Conservation (phyloP, 306 rosid species). For the Datisca glomerata region DNA sequence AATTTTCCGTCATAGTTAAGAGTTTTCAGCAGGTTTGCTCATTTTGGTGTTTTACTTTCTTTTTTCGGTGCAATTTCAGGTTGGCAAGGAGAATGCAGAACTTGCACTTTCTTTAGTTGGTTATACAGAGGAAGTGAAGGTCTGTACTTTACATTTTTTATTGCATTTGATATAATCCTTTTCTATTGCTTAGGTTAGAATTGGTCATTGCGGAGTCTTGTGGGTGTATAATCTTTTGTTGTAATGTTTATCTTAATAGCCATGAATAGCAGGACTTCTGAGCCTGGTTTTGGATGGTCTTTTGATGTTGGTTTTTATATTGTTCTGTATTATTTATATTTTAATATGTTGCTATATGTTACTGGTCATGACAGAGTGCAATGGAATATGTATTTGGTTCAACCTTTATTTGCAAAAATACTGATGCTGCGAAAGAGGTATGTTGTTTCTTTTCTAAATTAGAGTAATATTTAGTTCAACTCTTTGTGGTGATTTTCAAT, state of each 20-base stretch:
- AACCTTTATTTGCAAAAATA: constrained; percentile 81
- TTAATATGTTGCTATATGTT: too few species aligned
- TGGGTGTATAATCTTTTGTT: too few species aligned
- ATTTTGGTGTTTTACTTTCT: constrained; percentile 8
- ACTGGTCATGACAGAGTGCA: constrained; percentile 48
- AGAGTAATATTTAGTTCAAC: too few species aligned
- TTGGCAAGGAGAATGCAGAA: constrained; percentile 76
- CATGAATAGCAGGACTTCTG: too few species aligned
- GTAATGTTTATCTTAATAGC: too few species aligned
- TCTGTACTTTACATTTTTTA: constrained; percentile 11
- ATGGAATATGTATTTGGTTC: constrained; percentile 94
- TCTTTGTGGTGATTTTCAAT: too few species aligned
- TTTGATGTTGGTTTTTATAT: too few species aligned
- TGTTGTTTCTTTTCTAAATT: neutral
- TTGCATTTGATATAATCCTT: constrained; percentile 4
- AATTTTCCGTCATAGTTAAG: constrained; percentile 5
- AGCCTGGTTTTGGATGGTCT: too few species aligned
- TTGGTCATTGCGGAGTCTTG: too few species aligned
- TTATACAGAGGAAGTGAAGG: constrained; percentile 75
- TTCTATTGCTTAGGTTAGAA: constrained; percentile 12
- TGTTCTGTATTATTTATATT: too few species aligned
- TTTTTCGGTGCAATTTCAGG: constrained; percentile 36
- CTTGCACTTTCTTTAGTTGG: constrained; percentile 89
- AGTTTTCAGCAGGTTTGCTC: constrained; percentile 3
- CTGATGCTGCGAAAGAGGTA: constrained; percentile 92